These are phyloP conservation scores for Fraxinus sp. DNA, from an alignment of 305 asterid species.

Conservation along the genomic window DNA sequence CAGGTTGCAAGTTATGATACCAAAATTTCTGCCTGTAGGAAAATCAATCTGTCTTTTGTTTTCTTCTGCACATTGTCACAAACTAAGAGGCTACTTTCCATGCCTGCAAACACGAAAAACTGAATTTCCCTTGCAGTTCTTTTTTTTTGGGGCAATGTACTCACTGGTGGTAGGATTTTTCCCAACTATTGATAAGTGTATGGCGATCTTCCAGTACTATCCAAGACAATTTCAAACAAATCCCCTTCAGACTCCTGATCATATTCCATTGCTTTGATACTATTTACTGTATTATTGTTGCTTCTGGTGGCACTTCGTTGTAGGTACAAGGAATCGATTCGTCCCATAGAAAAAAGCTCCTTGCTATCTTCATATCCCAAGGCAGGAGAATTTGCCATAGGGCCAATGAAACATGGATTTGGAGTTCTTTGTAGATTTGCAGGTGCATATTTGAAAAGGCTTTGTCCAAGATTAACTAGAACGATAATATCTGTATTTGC, in stretches of 20 bases:
- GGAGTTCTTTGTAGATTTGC: constrained; percentile 59
- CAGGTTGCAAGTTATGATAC: not conserved
- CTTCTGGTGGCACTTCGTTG: constrained; percentile 48
- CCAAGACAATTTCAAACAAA: constrained; percentile 74
- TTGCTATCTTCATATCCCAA: constrained; percentile 57
- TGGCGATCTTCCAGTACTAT: constrained; percentile 57
- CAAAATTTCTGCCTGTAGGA: not conserved
- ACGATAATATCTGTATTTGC: constrained; percentile 43
- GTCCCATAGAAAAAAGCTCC: constrained; percentile 88
- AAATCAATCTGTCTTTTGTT: not conserved
- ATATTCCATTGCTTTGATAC: constrained; percentile 46
- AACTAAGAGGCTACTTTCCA: not conserved
- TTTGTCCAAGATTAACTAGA: constrained; percentile 73
- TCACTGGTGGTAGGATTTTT: not conserved
- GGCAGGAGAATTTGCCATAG: constrained; percentile 43
- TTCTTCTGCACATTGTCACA: constrained; percentile 9
- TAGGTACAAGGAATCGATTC: constrained; percentile 72
- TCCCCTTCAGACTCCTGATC: constrained; percentile 84
- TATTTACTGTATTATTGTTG: constrained; percentile 52
- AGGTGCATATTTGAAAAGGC: constrained; percentile 46
- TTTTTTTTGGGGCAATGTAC: not conserved
- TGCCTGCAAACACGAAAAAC: not conserved
- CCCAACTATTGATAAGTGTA: constrained; percentile 17
- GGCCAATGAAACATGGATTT: constrained; percentile 64
- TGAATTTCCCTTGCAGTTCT: not conserved